Conservation (phyloP, 2,329 filamentous ascomycete genomes). For the Monilinia fructicola region DNA sequence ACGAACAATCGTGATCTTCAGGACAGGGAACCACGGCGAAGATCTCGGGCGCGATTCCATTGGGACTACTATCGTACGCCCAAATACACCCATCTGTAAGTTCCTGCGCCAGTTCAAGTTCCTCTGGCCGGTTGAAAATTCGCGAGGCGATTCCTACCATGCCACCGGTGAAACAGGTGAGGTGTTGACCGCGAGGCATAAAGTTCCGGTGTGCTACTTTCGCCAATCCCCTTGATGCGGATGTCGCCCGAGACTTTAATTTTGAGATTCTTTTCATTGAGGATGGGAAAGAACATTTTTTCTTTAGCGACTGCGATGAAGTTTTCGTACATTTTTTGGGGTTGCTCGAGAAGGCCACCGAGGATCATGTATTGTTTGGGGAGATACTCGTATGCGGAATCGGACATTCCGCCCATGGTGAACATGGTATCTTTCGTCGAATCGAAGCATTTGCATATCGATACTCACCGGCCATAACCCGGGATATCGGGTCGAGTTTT, state of each 20-base stretch:
- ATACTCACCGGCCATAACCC: constrained; percentile 63
- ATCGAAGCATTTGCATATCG: constrained; percentile 46
- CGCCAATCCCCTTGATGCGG: constrained; percentile 35
- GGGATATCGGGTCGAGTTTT: constrained; percentile 56
- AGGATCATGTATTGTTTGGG: constrained; percentile 47
- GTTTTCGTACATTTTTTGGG: constrained; percentile 45
- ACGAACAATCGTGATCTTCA: constrained; percentile 32
- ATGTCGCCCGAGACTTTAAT: constrained; percentile 53
- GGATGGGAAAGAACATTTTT: constrained; percentile 47
- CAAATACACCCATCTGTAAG: constrained; percentile 65
- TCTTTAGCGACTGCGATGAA: constrained; percentile 50
- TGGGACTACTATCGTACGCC: constrained; percentile 57
- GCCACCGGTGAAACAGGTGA: constrained; percentile 71
- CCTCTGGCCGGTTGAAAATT: constrained; percentile 55
- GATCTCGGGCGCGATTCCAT: constrained; percentile 62
- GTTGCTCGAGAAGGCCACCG: constrained; percentile 31
- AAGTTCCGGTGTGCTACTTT: constrained; percentile 48
- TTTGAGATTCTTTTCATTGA: constrained; percentile 43
- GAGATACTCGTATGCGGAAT: constrained; percentile 66
- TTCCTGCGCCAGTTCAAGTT: constrained; percentile 56
- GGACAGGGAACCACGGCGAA: constrained; percentile 44
- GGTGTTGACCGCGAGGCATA: constrained; percentile 54
- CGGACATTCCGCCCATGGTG: constrained; percentile 56
- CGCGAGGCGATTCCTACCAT: constrained; percentile 68
- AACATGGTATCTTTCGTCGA: constrained; percentile 55